phyloP scores from a whole-genome alignment of 306 rosid species.

The Crataegus laevigata region DNA sequence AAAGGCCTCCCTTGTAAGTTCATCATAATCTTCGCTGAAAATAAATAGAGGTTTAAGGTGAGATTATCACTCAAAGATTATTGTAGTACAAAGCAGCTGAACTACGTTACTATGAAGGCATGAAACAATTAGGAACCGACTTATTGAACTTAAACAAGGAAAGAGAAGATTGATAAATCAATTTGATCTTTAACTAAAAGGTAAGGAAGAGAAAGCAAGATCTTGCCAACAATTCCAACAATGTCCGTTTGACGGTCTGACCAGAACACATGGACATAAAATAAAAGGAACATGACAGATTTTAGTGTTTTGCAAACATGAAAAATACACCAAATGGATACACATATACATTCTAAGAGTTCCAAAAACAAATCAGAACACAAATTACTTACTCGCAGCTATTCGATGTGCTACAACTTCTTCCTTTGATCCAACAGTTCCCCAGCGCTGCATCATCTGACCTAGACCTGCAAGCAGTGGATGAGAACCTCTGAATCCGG shows the following conservation, averaged over 20 bases:
- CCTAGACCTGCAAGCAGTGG: constrained; percentile 71
- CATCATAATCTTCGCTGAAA: constrained; percentile 60
- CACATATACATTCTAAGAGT: not conserved
- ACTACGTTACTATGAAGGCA: not conserved
- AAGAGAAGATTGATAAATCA: not conserved
- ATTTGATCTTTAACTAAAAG: not conserved
- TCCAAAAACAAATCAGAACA: not conserved
- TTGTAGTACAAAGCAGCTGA: not conserved
- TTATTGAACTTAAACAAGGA: not conserved
- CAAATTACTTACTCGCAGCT: constrained; percentile 45
- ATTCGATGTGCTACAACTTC: constrained; percentile 74
- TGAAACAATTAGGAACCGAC: not conserved
- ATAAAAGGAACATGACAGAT: not conserved
- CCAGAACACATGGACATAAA: not conserved
- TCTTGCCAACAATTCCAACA: not conserved
- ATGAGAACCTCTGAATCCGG: constrained; percentile 65
- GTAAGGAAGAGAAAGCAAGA: not conserved
- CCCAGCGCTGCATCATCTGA: constrained; percentile 63
- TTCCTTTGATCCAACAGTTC: constrained; percentile 64
- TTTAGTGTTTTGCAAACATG: not conserved
- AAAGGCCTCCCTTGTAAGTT: constrained; percentile 40
- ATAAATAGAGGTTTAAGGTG: constrained; percentile 5
- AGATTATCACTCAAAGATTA: not conserved
- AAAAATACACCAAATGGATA: not conserved
- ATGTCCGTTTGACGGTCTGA: not conserved